Percentiles rank a stretch among this genome's conserved stretches.
Conservation (phyloP, 306 rosid genomes). For the Cucurbita ficifolia region DNA sequence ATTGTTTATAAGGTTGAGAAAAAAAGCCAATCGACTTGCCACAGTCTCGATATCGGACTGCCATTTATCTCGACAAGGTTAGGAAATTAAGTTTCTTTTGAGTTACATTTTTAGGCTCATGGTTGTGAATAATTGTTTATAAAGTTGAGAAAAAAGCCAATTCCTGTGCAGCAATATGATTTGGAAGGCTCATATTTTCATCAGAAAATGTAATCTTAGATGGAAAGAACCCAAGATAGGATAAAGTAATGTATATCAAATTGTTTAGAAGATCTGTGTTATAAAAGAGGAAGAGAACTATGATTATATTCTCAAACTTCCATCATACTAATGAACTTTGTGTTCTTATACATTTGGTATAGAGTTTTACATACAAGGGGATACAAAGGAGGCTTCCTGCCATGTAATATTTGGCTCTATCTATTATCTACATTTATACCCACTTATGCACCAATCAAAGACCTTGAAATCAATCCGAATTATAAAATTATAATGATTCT, state of each 20-base stretch:
- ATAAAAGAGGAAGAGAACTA: neutral
- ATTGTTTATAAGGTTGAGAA: too few relatives aligned
- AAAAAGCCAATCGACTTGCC: conserved; percentile 20
- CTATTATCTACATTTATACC: conserved; percentile 4
- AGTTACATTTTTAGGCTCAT: neutral
- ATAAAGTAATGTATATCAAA: neutral
- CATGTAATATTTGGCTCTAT: neutral
- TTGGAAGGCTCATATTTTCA: neutral
- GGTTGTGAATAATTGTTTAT: neutral
- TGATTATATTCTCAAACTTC: neutral
- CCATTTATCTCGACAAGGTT: neutral
- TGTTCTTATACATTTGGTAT: neutral
- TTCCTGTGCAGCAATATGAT: neutral
- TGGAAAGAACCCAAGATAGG: neutral
- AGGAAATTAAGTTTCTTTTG: neutral
- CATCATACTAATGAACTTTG: neutral
- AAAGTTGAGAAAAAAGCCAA: neutral
- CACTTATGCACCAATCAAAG: neutral
- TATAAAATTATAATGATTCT: neutral
- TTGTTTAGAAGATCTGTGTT: neutral
- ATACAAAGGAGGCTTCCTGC: neutral
- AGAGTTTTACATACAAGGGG: neutral
- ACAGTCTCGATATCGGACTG: conserved; percentile 14
- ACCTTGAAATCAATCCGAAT: neutral
- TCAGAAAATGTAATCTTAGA: neutral